Conservation (phyloP, 2,329 filamentous ascomycete genomes). For the Alternaria sp. region DNA sequence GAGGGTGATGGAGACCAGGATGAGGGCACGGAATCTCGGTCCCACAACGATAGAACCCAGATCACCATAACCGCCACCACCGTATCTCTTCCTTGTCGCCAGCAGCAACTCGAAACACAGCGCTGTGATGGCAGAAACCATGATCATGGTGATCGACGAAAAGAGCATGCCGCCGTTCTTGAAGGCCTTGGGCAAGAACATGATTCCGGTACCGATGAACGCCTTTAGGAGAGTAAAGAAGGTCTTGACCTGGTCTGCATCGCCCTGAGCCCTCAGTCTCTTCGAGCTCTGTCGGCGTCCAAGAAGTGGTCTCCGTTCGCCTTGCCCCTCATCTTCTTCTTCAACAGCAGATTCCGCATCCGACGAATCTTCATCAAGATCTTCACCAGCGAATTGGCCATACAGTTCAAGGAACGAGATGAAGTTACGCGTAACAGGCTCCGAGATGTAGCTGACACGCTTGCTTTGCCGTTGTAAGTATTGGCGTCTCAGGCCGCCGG, state of each 20-base stretch:
- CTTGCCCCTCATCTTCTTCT: constrained; percentile 55
- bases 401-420: constrained; percentile 79
- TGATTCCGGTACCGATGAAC: constrained; percentile 80
- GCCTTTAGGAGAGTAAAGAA: constrained; percentile 82
- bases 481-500: constrained; percentile 62
- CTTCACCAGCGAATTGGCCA: constrained; percentile 77
- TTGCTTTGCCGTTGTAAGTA: constrained; percentile 54
- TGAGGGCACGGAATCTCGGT: constrained; percentile 66
- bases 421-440: constrained; percentile 71
- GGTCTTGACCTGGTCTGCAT: constrained; percentile 72
- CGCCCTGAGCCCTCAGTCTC: constrained; percentile 59
- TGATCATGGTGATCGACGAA: constrained; percentile 71
- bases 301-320: constrained; percentile 68
- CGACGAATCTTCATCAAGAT: constrained; percentile 58
- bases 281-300: constrained; percentile 60
- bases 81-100: constrained; percentile 67
- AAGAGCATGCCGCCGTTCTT: constrained; percentile 79
- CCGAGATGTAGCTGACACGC: constrained; percentile 51
- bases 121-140: constrained; percentile 70
- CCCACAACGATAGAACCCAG: constrained; percentile 67
- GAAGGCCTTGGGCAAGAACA: constrained; percentile 82
- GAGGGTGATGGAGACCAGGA: constrained; percentile 72
- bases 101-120: constrained; percentile 75
- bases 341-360: constrained; percentile 64
- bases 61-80: constrained; percentile 77